These are phyloP conservation scores for Magnaporthiopsis incrustans DNA, from an alignment of 2,329 filamentous ascomycete genomes.

Conservation along the genomic window DNA sequence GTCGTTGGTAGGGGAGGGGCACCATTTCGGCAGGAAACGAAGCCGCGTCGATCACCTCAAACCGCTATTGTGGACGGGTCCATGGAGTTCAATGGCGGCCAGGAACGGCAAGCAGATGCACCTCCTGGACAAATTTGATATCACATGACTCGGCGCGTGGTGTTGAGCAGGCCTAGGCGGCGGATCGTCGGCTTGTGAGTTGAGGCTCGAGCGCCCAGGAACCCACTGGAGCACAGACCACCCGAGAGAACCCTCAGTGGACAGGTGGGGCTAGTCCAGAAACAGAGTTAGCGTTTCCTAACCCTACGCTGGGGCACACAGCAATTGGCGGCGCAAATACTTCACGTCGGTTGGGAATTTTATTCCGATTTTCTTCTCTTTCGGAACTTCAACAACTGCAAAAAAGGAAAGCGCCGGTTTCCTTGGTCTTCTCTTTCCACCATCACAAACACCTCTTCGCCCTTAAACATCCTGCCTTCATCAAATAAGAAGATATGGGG, in stretches of 20 bases:
- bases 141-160: constrained; percentile 6
- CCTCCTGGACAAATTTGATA: constrained; percentile 9
- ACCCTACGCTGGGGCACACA: constrained; percentile 3
- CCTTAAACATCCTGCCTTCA: constrained; percentile 99
- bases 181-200: not conserved
- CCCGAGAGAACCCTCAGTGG: too few relatives aligned
- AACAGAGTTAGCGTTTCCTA: not conserved
- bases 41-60: not conserved
- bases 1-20: constrained; percentile 56
- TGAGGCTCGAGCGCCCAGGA: too few relatives aligned
- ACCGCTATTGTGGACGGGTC: not conserved
- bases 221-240: too few relatives aligned
- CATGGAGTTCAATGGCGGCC: not conserved
- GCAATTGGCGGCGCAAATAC: not conserved
- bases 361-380: not conserved
- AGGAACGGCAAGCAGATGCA: not conserved
- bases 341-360: not conserved
- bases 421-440: constrained; percentile 6
- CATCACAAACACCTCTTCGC: constrained; percentile 34
- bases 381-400: constrained; percentile 1
- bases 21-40: constrained; percentile 18
- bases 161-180: not conserved
- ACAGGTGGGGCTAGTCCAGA: not conserved
- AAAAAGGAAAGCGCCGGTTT: constrained; percentile 8
- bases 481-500: constrained; percentile 91